Percentiles rank a stretch among this genome's conserved stretches.
These are phyloP conservation scores for Scutellaria minor DNA, from an alignment of 257 asterid genomes.

Conservation along the genomic window DNA sequence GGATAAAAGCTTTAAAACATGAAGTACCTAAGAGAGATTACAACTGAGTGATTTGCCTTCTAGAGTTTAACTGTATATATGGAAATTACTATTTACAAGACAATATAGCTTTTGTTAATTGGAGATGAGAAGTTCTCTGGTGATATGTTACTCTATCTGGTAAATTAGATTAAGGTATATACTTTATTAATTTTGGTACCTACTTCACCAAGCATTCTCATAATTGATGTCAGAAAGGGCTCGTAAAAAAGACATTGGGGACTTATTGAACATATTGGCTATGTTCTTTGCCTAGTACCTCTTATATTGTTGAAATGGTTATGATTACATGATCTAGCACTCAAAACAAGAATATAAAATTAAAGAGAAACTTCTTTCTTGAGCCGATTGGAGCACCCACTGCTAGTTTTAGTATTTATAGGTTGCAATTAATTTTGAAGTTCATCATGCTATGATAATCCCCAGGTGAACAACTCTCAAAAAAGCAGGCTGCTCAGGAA, in stretches of 20 bases:
- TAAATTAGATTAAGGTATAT: constrained; percentile 6
- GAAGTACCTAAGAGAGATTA: neutral
- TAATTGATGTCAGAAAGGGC: constrained; percentile 8
- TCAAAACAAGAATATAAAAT: neutral
- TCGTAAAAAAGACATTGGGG: neutral
- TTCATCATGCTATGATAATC: constrained; percentile 33
- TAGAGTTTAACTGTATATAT: constrained; percentile 10
- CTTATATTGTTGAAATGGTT: constrained; percentile 21
- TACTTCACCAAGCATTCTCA: constrained; percentile 25
- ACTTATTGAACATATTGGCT: constrained; percentile 12
- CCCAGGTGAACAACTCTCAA: constrained; percentile 96
- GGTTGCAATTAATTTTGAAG: constrained; percentile 18
- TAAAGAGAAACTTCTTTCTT: neutral
- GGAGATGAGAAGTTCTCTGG: constrained; percentile 10
- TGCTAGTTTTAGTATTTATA: constrained; percentile 23
- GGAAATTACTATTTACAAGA: neutral
- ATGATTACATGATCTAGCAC: constrained; percentile 10
- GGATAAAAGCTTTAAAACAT: neutral
- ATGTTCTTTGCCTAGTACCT: constrained; percentile 27
- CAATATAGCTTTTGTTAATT: constrained; percentile 18
- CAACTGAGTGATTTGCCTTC: constrained; percentile 25
- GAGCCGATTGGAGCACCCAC: constrained; percentile 16
- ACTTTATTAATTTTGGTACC: neutral
- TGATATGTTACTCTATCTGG: constrained; percentile 6
- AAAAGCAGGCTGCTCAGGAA: constrained; percentile 99